Evolutionary conservation across 2,329 filamentous ascomycete species (phyloP), one percentile per base, ranked within the genome.

Genomic region (Periconia macrospinosa): DNA sequence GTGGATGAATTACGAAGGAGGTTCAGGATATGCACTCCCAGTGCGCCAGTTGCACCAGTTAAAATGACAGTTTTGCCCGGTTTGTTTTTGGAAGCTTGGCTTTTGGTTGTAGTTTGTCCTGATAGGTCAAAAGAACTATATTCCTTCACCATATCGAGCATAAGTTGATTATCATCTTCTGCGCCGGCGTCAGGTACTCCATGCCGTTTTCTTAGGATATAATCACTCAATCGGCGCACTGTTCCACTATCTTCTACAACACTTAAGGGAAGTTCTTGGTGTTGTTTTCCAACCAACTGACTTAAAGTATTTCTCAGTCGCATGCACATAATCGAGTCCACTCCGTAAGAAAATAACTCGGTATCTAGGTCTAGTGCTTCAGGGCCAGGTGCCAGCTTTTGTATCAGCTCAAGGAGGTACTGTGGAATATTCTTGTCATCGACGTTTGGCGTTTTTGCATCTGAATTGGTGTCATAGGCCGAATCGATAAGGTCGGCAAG

Each of bases 241-340:
- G 77, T 85, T 1, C 83, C 82, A 51, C 79, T 80, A 54, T 87
- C 83, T 57, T 87, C 86, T 0, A 88, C 78, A 1, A 87, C 66
- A 53, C 83, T 87, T 54, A 82, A 72, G 0, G 85, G 83, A 1
- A 87, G 62, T 0, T 70, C 61, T 27, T 62, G 56, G n/a, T 67
- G 49, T 41, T 58, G 61, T 9, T 67, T 49, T 1, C 72, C 72
- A n/a, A 78, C 59, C 6, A 79, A 58, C 41, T 62, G 60, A 30
- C 64, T 65, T 10, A 79, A 57, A 11, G 68, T 66, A 33, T 68
- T 66, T 15, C 81, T 70, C 18, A 86, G 77, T 50, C 81, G 81
- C 54, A 84, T 80, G 49, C 79, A 82, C 0, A 79, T 78, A 1
- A 84, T 79, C 0, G 86, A 88, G 63, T 88, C 84, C 0, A 88